Evolutionary conservation across 2,329 filamentous ascomycete species (phyloP).

Genomic region (Phaeosphaeriaceae sp.): DNA sequence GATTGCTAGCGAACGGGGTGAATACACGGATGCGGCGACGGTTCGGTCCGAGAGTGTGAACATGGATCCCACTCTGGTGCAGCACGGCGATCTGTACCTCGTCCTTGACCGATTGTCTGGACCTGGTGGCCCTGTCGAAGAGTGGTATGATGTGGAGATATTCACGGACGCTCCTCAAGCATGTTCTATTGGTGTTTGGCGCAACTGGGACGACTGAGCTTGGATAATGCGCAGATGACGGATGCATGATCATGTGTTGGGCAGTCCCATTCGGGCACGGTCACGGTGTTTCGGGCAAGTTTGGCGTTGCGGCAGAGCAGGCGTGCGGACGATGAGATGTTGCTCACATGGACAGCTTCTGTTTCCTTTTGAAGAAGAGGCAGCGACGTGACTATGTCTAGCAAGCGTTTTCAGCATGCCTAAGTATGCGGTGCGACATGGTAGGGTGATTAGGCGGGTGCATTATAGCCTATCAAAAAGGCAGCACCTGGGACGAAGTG

Average conservation of each 20-base stretch:
- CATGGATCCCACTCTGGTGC: conserved; percentile 69
- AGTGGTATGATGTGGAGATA: conserved; percentile 61
- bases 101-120: conserved; percentile 82
- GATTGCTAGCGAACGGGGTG: conserved; percentile 73
- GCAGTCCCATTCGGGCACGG: neutral
- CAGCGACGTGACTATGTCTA: neutral
- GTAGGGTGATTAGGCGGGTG: conserved; percentile 21
- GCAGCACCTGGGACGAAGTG: conserved; percentile 23
- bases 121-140: conserved; percentile 54
- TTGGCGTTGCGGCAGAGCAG: neutral
- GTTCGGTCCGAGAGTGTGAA: conserved; percentile 78
- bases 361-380: neutral
- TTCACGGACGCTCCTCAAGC: conserved; percentile 55
- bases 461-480: conserved; percentile 34
- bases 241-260: conserved; percentile 1
- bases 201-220: conserved; percentile 50
- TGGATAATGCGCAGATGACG: neutral
- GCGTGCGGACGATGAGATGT: neutral
- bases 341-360: conserved; percentile 1
- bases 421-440: conserved; percentile 15
- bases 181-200: conserved; percentile 56
- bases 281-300: conserved; percentile 4
- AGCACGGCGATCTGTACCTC: conserved; percentile 72
- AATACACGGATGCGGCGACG: conserved; percentile 73
- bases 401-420: neutral